These are phyloP conservation scores for Pythium pyrilobum DNA, from an alignment of 352 stramenopile species.

Conservation along the genomic window DNA sequence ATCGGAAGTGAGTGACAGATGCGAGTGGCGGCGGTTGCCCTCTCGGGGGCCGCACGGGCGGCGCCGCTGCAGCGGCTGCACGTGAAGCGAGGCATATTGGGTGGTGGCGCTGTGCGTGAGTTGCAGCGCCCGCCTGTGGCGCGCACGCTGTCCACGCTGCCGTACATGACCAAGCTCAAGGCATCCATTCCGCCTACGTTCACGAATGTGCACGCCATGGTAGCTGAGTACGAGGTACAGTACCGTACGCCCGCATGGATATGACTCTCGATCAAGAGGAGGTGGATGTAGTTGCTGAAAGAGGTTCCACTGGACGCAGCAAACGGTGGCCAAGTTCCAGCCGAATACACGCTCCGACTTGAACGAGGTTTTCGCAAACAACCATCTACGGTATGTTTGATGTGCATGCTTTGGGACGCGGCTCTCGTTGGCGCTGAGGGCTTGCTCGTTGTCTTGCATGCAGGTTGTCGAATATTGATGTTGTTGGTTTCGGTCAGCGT, in stretches of 20 bases:
- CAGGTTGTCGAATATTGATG: constrained; percentile 60
- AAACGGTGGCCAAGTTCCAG: constrained; percentile 33
- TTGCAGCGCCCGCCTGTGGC: too few relatives aligned
- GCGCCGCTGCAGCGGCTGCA: not conserved
- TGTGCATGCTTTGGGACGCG: too few relatives aligned
- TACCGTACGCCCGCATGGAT: too few relatives aligned
- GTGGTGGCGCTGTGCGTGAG: too few relatives aligned
- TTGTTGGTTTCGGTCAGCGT: constrained; percentile 60
- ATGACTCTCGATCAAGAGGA: too few relatives aligned
- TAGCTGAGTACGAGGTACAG: constrained; percentile 49
- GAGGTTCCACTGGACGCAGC: constrained; percentile 24
- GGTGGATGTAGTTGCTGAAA: too few relatives aligned
- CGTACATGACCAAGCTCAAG: constrained; percentile 44
- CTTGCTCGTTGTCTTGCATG: too few relatives aligned
- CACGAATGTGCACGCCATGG: constrained; percentile 33
- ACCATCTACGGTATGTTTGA: constrained; percentile 45
- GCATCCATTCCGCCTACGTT: constrained; percentile 38
- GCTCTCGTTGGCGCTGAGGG: not conserved
- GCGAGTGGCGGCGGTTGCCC: not conserved
- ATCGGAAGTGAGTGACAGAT: not conserved
- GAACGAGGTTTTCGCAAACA: constrained; percentile 73
- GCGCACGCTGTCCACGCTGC: constrained; percentile 28
- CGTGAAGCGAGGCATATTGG: too few relatives aligned
- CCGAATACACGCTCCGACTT: constrained; percentile 33
- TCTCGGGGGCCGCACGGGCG: not conserved